Evolutionary conservation across 2,329 filamentous ascomycete species (phyloP), one percentile per base, ranked within the genome.

Genomic region (Colletotrichum melonis): DNA sequence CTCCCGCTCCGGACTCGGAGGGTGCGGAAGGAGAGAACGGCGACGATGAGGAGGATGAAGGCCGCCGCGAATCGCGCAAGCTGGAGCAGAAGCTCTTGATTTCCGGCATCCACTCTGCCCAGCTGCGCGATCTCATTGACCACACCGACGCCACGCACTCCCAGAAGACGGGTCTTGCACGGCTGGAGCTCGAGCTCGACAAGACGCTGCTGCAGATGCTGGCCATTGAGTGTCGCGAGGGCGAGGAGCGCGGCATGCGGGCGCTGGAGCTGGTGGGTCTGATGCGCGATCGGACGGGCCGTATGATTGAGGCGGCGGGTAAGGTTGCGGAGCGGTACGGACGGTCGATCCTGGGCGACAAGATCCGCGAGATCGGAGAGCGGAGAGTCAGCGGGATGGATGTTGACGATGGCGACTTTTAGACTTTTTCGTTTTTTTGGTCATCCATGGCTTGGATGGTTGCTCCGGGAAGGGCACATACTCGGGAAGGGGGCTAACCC

Each of bases 241-340:
- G 95, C 57, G 97, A 99, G 82, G 95, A 98, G 75, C 89, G 93
- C 35, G 96, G 95, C 6, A 98, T 98, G 95, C 95, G 96, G 77
- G 96, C 96, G 0, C 86, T 99, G 46, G 97, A 99, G 84, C 89
- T 98, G 78, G 97, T 97, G 35, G 88, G 90, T 74, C 86, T 99
- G 78, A 94, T 99, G 92, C 90, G 89, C 57, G 95, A 98, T 84
- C 88, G 91, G 58, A 93, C 91, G 73, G 96, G 96, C 22, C 92
- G 93, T 81, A 98, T 98, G 94, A 83, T 98, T 71, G 95, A 98
- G 81, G 94, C 96, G 5, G 97, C 97, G 1, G 91, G 92, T 69
- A 98, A 97, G 88, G 91, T 99, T 63, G 97, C 97, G 9, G 91
- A 93, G 80, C 88, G 96, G 77, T 99, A 97, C 84, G 94, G 94